Base-by-base conservation (phyloP, 257 asterid species). In the Ilex asprella region DNA sequence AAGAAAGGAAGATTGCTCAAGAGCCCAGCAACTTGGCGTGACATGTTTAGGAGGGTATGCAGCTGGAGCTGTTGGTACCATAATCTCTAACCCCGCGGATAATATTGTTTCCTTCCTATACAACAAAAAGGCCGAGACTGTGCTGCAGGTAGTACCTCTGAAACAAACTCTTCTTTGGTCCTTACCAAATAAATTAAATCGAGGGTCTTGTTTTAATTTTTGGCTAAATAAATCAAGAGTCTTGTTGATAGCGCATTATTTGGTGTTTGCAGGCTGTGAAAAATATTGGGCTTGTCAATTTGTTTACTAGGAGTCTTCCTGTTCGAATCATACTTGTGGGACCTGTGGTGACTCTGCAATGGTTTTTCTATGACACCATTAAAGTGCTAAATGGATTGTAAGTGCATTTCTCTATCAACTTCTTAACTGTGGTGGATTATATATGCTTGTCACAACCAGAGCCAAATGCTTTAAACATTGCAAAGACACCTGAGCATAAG, bases 281-380 rank as follows among this genome's bases (percentile, higher is more conserved):
- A 78, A 80, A 74, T 13, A 86, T 80, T 39, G 95, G 95, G 59
- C 14, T 86, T 30, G 59, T 67, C 57, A 79, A 76, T 71, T 72
- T 84, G 75, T 80, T 86, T 27, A 84, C 87, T 4, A 73, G 95
- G 77, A 86, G 92, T 57, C 95, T 86, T 69, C 80, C 87, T 31
- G 74, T 86, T 41, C 78, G 95, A 64, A 75, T 78, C 63, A 78
- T 79, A 29, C 79, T 85, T 2, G 91, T 84, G 62, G 95, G 95
- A 5, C 92, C 84, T 41, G 89, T 80, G 44, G 74, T 86, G 44
- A 86, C 86, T 46, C 70, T 86, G 73, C 92, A 84, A 60, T 86
- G 95, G 95, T 80, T 86, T 62, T 63, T 82, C 55, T 86, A 86
- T 60, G 95, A 84, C 85, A 76, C 83, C 78, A 80, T 86, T 82